Evolutionary conservation across 129 eudicot species (phyloP).

Genomic region (Logfia minima): DNA sequence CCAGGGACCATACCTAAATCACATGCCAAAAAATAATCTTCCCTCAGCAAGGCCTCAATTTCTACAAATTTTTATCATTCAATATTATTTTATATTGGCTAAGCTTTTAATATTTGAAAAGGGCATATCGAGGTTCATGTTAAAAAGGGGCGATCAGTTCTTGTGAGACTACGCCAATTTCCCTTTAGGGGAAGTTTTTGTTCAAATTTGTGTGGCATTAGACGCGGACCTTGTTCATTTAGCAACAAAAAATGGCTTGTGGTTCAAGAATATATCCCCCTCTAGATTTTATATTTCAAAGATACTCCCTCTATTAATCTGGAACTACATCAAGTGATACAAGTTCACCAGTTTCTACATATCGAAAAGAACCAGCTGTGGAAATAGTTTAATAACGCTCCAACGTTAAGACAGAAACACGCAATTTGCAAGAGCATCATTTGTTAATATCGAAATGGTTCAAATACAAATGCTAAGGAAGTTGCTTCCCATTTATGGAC

Average conservation of each 20-base stretch:
- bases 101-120: not conserved
- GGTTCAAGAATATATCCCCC: not conserved
- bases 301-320: not conserved
- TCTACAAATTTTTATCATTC: not conserved
- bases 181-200: not conserved
- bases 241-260: not conserved
- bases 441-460: not conserved
- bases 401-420: not conserved
- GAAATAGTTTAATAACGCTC: not conserved
- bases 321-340: not conserved
- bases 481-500: not conserved
- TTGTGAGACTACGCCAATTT: not conserved
- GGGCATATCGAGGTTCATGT: not conserved
- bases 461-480: not conserved
- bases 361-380: not conserved
- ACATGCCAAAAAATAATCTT: not conserved
- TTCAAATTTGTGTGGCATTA: not conserved
- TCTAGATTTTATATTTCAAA: not conserved
- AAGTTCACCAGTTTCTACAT: not conserved
- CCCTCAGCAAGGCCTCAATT: not conserved
- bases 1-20: slow-evolving; percentile 19
- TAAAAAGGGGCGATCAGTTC: not conserved
- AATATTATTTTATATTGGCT: not conserved
- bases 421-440: not conserved
- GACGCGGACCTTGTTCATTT: not conserved